Percentiles rank a stretch among this genome's conserved stretches.
Conservation (phyloP, 1,284 basidiomycete genomes). For the Rhodotorula sp. region DNA sequence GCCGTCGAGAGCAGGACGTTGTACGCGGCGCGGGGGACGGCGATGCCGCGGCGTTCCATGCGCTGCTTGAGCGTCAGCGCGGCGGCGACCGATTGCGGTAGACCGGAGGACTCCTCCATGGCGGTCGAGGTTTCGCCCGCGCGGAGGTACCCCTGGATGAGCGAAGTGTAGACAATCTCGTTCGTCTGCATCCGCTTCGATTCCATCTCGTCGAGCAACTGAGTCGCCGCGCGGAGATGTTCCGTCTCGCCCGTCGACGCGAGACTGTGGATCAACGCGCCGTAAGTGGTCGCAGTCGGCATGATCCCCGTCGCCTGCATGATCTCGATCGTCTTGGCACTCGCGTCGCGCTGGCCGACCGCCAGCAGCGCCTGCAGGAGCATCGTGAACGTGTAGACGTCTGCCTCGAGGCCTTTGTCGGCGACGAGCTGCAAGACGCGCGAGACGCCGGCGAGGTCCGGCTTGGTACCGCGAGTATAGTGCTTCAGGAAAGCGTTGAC, state of each 20-base stretch:
- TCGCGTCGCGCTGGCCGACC: constrained; percentile 30
- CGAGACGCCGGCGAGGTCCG: constrained; percentile 27
- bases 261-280: constrained; percentile 32
- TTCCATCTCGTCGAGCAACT: constrained; percentile 41
- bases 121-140: constrained; percentile 1
- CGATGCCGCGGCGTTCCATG: constrained; percentile 31
- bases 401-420: constrained; percentile 26
- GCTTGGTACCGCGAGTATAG: constrained; percentile 23
- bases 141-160: constrained; percentile 39
- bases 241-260: constrained; percentile 22
- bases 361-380: constrained; percentile 35
- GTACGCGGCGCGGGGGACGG: constrained; percentile 35
- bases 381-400: constrained; percentile 40
- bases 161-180: constrained; percentile 39
- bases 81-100: constrained; percentile 31
- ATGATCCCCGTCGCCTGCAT: constrained; percentile 34
- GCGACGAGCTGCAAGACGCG: constrained; percentile 27
- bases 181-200: constrained; percentile 22
- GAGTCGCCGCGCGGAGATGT: constrained; percentile 32
- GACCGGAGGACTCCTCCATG: background rate
- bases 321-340: constrained; percentile 30
- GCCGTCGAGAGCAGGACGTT: constrained; percentile 36
- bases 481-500: constrained; percentile 31
- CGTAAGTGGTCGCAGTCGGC: constrained; percentile 36
- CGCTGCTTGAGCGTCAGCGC: constrained; percentile 32